These are phyloP conservation scores for Mortierella sp. DNA, from an alignment of 371 early-diverging fungal genomes.

Conservation along the genomic window DNA sequence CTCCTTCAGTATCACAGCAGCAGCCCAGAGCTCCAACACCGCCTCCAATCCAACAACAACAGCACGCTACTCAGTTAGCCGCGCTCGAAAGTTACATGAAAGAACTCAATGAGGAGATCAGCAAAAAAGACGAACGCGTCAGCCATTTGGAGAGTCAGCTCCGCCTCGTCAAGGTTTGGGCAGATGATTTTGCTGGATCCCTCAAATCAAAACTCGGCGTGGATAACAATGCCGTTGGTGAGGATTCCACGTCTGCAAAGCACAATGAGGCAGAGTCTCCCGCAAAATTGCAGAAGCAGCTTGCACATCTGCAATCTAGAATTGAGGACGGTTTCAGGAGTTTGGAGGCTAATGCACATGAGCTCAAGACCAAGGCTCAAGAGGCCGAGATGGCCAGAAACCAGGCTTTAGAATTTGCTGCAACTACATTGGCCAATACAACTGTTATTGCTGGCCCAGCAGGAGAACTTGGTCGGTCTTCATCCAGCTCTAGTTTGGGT, in stretches of 20 bases:
- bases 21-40: neutral
- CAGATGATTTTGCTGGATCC: slow-evolving; percentile 32
- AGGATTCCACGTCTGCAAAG: neutral
- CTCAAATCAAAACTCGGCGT: slow-evolving; percentile 17
- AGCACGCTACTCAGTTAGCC: slow-evolving; percentile 18
- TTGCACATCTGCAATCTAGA: slow-evolving; percentile 24
- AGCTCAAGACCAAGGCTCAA: slow-evolving; percentile 31
- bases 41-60: slow-evolving; percentile 10
- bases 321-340: slow-evolving; percentile 41
- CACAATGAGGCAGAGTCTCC: neutral
- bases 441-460: neutral
- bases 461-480: neutral
- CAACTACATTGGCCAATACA: slow-evolving; percentile 36
- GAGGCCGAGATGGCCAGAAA: slow-evolving; percentile 39
- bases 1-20: neutral
- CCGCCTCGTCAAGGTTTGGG: slow-evolving; percentile 37
- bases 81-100: slow-evolving; percentile 51
- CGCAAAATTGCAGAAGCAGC: slow-evolving; percentile 11
- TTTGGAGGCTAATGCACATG: slow-evolving; percentile 35
- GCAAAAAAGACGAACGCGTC: slow-evolving; percentile 50
- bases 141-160: slow-evolving; percentile 39
- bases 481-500: slow-evolving; percentile 8
- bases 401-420: slow-evolving; percentile 42
- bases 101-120: slow-evolving; percentile 50
- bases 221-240: slow-evolving; percentile 8